These are phyloP conservation scores for Eucalyptus erythrocorys DNA, from an alignment of 345 rosid species.

Conservation along the genomic window DNA sequence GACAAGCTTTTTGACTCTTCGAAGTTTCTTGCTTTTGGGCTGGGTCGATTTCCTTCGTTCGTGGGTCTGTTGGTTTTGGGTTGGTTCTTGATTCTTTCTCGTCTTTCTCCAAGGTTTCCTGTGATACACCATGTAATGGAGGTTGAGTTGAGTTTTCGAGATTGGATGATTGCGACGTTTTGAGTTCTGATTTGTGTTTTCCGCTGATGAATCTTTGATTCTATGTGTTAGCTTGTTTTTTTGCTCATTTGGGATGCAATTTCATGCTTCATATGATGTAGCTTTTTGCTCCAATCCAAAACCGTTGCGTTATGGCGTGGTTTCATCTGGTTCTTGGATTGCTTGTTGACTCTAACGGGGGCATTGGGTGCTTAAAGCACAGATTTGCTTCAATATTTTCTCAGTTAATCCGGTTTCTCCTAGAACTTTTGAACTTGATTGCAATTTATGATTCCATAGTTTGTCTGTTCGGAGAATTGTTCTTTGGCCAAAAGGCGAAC, in stretches of 20 bases:
- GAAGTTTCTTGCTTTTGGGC: neutral
- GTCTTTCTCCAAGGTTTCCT: neutral
- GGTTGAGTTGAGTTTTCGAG: neutral
- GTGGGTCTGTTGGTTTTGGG: neutral
- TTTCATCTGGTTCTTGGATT: neutral
- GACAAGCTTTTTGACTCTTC: neutral
- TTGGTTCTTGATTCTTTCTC: neutral
- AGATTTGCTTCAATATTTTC: neutral
- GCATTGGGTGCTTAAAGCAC: neutral
- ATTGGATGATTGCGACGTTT: neutral
- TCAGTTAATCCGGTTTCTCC: neutral
- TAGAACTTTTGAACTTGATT: neutral
- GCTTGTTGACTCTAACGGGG: neutral
- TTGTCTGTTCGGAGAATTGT: neutral
- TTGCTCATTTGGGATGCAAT: neutral
- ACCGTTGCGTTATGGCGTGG: neutral
- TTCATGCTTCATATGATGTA: neutral
- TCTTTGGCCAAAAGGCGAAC: neutral
- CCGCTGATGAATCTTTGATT: neutral
- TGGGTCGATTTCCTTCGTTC: neutral
- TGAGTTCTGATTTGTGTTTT: neutral
- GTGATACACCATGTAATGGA: neutral
- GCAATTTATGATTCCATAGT: neutral
- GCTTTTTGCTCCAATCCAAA: neutral
- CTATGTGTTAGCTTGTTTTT: neutral